Evolutionary conservation across 257 asterid genomes (phyloP).

Genomic region (Capsicum pubescens): DNA sequence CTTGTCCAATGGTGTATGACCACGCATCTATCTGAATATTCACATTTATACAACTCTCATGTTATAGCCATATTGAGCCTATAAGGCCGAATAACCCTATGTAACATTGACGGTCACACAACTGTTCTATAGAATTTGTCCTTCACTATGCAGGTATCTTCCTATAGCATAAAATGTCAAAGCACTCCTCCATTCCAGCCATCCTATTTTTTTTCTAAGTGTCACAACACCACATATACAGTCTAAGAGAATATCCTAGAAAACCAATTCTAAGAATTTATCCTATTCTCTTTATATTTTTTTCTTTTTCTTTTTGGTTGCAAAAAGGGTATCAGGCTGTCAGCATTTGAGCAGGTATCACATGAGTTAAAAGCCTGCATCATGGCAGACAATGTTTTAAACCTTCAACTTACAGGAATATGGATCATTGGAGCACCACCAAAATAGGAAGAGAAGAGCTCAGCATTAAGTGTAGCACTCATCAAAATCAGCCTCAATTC

Average conservation of each 20-base stretch:
- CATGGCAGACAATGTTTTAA: background rate
- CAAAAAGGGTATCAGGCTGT: slow-evolving; percentile 8
- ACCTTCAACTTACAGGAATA: slow-evolving; percentile 70
- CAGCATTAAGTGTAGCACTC: slow-evolving; percentile 96
- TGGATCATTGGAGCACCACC: slow-evolving; percentile 86
- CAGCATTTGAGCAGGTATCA: background rate
- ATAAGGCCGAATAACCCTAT: background rate
- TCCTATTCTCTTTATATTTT: background rate
- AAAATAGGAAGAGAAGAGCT: slow-evolving; percentile 86
- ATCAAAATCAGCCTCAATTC: slow-evolving; percentile 80
- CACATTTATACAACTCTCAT: background rate
- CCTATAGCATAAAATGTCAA: slow-evolving; percentile 1
- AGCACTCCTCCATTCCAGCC: slow-evolving; percentile 15
- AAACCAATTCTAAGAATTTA: background rate
- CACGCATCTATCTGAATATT: background rate
- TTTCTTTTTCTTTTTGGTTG: too few species aligned
- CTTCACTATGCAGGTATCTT: background rate
- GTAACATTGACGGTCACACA: background rate
- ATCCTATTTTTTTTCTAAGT: background rate
- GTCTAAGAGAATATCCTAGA: slow-evolving; percentile 5
- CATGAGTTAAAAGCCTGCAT: slow-evolving; percentile 16
- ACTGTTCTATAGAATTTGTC: background rate
- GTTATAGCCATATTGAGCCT: slow-evolving; percentile 4
- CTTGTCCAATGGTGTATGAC: background rate
- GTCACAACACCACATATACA: background rate